These are phyloP conservation scores for Cladosporium halotolerans DNA, from an alignment of 2,329 filamentous ascomycete species.

Conservation along the genomic window DNA sequence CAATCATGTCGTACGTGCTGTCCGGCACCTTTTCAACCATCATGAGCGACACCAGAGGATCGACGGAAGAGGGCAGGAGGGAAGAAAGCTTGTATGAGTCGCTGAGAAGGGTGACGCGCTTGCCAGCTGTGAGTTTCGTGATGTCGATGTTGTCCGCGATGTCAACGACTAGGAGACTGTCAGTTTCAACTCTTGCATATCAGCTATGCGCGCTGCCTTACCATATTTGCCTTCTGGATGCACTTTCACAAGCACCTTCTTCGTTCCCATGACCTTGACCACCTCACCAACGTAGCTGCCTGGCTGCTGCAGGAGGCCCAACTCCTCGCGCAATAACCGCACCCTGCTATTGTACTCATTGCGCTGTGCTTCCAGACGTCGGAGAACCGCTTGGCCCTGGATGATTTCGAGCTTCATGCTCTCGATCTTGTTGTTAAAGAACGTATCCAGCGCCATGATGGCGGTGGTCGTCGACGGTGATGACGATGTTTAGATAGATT, in stretches of 20 bases:
- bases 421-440: conserved; percentile 99
- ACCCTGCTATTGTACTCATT: conserved; percentile 99
- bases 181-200: background rate
- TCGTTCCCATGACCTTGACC: conserved; percentile 99
- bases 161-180: conserved; percentile 68
- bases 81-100: conserved; percentile 99
- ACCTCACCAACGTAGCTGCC: conserved; percentile 98
- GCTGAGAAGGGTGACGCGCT: conserved; percentile 91
- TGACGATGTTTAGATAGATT: conserved; percentile 1
- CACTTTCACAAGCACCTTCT: conserved; percentile 98
- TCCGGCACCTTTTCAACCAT: conserved; percentile 99
- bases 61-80: conserved; percentile 95
- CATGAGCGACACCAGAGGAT: conserved; percentile 98
- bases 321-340: conserved; percentile 86
- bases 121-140: conserved; percentile 90
- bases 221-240: conserved; percentile 99
- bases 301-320: conserved; percentile 91
- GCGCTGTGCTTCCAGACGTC: conserved; percentile 91
- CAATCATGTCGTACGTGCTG: conserved; percentile 99
- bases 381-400: conserved; percentile 91
- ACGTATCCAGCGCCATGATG: conserved; percentile 97
- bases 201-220: conserved; percentile 40
- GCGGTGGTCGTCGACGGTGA: conserved; percentile 18
- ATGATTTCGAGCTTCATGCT: conserved; percentile 99
- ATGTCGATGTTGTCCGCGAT: conserved; percentile 92